Evolutionary conservation across 371 early-diverging fungal genomes (phyloP), one percentile per base, ranked within the genome.

Genomic region (Rhizopus sp.): DNA sequence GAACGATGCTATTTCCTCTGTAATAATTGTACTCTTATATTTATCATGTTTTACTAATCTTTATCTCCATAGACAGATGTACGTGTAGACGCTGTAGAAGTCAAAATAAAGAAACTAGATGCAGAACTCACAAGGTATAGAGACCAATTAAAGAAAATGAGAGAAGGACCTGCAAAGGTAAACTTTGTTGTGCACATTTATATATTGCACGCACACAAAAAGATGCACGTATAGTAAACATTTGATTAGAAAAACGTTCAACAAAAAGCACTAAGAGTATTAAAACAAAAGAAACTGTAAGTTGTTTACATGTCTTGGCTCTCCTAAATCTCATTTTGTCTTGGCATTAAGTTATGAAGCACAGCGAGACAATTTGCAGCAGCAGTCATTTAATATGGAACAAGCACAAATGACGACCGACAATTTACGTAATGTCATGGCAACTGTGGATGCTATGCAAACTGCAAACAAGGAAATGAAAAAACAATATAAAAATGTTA

Each of bases 351-450:
- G 88, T 16, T 94, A 96, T 70, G 97, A 97, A 68, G 77, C 83
- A 29, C 97, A 97, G 70, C 83, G 93, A 53, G 95, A 96, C 52
- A 92, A 93, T 57, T 81, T 97, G 30, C 90, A 89, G 72, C 93
- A 93, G 65, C 96, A 97, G 70, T 86, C 95, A 16, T 97, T 95
- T 69, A 97, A 95, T 79, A 96, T 98, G 96, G 98, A 98, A 71
- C 95, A 95, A 78, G 92, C 96, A 12, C 77, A 81, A 49, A 91
- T 96, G 82, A 89, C 96, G 12, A 93, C 93, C 0, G 98, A 98
- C 52, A 97, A 96, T 72, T 68, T 98, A 49, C 91, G 92, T 53
- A 94, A 94, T 68, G 96, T 96, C 6, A 80, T 93, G 82, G 84
- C 89, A 4, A 94, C 96, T 3, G 86, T 97, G 38, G 92, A 96